Conservation (phyloP, 1,284 basidiomycete genomes). For the Austroboletus novae-zelandiae region DNA sequence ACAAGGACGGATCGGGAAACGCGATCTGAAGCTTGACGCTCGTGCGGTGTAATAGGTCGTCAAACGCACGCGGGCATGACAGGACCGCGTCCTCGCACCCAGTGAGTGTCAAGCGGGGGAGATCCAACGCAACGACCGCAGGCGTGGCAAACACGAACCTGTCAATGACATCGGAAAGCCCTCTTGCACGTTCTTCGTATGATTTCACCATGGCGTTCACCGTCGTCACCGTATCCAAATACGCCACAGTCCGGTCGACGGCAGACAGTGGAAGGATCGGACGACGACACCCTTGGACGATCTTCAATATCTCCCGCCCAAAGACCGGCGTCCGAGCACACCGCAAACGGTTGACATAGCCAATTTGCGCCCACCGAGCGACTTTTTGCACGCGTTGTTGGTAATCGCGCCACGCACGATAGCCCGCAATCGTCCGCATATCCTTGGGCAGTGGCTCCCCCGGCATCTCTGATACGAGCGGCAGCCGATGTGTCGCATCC, state of each 20-base stretch:
- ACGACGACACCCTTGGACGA: constrained; percentile 42
- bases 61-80: constrained; percentile 49
- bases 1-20: constrained; percentile 86
- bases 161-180: constrained; percentile 59
- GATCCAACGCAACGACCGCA: constrained; percentile 72
- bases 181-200: constrained; percentile 55
- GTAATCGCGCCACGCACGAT: constrained; percentile 57
- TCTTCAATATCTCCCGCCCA: constrained; percentile 57
- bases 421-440: constrained; percentile 74
- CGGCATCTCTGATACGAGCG: constrained; percentile 52
- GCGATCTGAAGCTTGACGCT: constrained; percentile 90
- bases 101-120: constrained; percentile 61
- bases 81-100: constrained; percentile 37
- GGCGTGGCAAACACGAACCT: constrained; percentile 87
- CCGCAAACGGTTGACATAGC: constrained; percentile 76
- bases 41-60: constrained; percentile 66
- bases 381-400: constrained; percentile 53
- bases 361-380: constrained; percentile 67
- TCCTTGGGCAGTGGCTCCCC: constrained; percentile 69
- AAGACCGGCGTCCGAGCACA: constrained; percentile 66
- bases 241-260: constrained; percentile 36
- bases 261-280: constrained; percentile 61
- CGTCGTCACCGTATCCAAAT: constrained; percentile 42
- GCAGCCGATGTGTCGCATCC: constrained; percentile 72
- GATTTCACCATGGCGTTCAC: constrained; percentile 63